Conservation (phyloP, 352 stramenopile genomes). For the Phytophthora macrochlamydospora region DNA sequence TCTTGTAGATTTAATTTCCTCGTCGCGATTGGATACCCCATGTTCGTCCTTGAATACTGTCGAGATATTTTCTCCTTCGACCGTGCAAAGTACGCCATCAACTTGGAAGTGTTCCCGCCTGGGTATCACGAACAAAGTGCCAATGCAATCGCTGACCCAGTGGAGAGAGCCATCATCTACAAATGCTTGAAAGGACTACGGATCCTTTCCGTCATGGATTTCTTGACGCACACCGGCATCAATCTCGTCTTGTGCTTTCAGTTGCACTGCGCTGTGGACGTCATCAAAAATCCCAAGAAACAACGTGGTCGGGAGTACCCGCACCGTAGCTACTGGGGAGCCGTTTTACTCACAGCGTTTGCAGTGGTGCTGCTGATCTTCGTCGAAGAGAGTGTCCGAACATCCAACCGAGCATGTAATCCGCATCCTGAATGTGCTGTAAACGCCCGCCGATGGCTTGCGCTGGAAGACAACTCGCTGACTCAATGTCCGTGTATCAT, state of each 20-base stretch:
- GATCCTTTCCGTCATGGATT: constrained; percentile 14
- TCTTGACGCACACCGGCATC: constrained; percentile 27
- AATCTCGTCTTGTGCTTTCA: constrained; percentile 20
- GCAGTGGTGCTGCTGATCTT: background rate
- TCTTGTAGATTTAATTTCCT: constrained; percentile 21
- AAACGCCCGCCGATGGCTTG: constrained; percentile 7
- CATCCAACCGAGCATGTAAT: background rate
- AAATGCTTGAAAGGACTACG: constrained; percentile 11
- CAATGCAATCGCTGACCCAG: background rate
- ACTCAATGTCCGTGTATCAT: constrained; percentile 24
- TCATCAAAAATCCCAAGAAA: background rate
- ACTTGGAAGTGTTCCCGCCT: constrained; percentile 4
- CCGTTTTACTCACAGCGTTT: background rate
- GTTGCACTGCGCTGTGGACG: constrained; percentile 9
- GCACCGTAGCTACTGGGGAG: background rate
- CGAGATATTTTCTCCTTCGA: constrained; percentile 19
- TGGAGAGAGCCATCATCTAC: background rate
- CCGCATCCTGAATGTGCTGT: background rate
- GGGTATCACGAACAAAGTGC: constrained; percentile 5
- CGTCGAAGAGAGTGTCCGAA: background rate
- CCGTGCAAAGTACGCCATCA: constrained; percentile 6
- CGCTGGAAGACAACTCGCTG: constrained; percentile 4
- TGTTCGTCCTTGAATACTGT: constrained; percentile 15
- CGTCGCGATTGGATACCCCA: constrained; percentile 18
- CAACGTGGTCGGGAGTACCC: background rate